Conservation (phyloP, 495 filamentous ascomycete species). For the Annulohypoxylon maeteangense region DNA sequence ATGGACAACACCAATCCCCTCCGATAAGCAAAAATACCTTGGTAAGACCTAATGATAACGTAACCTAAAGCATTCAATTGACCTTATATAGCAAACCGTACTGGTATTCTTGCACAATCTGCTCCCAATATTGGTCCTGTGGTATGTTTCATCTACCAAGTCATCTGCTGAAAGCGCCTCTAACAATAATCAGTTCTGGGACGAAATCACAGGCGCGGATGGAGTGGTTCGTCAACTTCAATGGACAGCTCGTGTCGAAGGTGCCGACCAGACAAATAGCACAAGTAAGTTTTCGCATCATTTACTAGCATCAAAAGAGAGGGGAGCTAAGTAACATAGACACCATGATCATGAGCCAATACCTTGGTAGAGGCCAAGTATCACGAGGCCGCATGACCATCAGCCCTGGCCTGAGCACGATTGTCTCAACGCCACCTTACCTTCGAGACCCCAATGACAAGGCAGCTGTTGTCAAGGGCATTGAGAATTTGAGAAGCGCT, state of each 20-base stretch:
- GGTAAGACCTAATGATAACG: conserved; percentile 27
- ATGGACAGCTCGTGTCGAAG: conserved; percentile 73
- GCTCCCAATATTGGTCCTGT: conserved; percentile 75
- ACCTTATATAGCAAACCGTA: conserved; percentile 56
- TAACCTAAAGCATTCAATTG: conserved; percentile 37
- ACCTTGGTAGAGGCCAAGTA: conserved; percentile 72
- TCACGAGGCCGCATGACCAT: conserved; percentile 73
- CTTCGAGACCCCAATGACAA: conserved; percentile 65
- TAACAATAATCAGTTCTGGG: conserved; percentile 57
- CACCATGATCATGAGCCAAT: conserved; percentile 72
- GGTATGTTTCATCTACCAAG: conserved; percentile 47
- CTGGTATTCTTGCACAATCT: conserved; percentile 73
- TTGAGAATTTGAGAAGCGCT: conserved; percentile 68
- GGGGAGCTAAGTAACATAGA: conserved; percentile 43
- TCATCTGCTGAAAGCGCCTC: not conserved
- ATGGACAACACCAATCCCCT: conserved; percentile 57
- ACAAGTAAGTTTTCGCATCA: conserved; percentile 46
- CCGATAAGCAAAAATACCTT: conserved; percentile 54
- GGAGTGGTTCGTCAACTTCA: conserved; percentile 74
- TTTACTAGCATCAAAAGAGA: not conserved
- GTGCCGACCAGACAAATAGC: conserved; percentile 55
- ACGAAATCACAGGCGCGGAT: conserved; percentile 67
- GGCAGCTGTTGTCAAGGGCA: conserved; percentile 61
- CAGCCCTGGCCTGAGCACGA: conserved; percentile 62
- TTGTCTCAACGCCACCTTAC: conserved; percentile 65